Evolutionary conservation across 805 yeast genomes (phyloP).

Genomic region (Metschnikowia matae): DNA sequence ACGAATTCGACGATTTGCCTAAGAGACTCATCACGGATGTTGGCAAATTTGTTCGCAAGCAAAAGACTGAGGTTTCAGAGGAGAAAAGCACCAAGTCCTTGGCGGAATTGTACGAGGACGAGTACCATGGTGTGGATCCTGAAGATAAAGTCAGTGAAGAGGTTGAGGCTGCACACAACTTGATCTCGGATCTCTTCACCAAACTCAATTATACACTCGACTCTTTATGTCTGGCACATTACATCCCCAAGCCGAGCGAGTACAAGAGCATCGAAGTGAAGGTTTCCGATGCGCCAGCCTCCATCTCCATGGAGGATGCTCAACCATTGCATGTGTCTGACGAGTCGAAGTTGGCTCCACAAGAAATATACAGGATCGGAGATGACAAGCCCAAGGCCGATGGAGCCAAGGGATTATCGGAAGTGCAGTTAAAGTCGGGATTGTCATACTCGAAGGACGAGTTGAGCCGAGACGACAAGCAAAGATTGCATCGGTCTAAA

Average conservation of each 20-base stretch:
- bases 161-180: constrained; percentile 69
- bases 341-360: constrained; percentile 84
- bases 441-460: constrained; percentile 78
- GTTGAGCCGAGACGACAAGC: constrained; percentile 77
- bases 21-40: constrained; percentile 66
- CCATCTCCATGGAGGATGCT: constrained; percentile 92
- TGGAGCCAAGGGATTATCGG: constrained; percentile 37
- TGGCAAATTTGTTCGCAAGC: constrained; percentile 46
- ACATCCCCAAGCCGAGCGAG: constrained; percentile 85
- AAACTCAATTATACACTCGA: constrained; percentile 70
- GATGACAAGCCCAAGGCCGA: constrained; percentile 33
- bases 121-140: constrained; percentile 48
- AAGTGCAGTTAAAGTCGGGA: constrained; percentile 72
- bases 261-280: constrained; percentile 70
- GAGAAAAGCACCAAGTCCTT: constrained; percentile 81
- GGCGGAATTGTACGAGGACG: constrained; percentile 91
- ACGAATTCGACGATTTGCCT: constrained; percentile 80
- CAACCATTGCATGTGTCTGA: constrained; percentile 82
- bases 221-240: constrained; percentile 90
- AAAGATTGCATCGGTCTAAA: constrained; percentile 78
- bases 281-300: constrained; percentile 58
- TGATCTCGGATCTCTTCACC: constrained; percentile 62
- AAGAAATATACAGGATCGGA: constrained; percentile 70
- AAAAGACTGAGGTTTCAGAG: constrained; percentile 69
- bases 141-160: constrained; percentile 57